phyloP scores from a whole-genome alignment of 108 stramenopile species.

The Schizochytrium sp. region DNA sequence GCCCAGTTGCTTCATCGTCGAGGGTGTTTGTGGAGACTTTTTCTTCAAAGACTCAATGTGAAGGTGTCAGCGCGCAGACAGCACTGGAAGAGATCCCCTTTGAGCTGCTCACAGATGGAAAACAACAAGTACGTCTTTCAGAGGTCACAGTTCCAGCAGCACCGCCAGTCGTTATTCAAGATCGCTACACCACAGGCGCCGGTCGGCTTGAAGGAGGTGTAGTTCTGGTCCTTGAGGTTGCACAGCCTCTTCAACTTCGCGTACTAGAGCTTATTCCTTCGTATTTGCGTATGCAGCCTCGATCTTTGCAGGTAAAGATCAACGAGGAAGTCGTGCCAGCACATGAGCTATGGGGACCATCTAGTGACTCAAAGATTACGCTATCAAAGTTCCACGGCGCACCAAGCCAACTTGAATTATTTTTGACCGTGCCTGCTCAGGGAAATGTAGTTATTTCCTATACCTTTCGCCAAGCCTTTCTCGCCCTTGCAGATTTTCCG shows the following conservation, averaged over 20 bases:
- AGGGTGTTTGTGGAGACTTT: background rate
- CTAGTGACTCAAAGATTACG: background rate
- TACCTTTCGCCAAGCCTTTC: background rate
- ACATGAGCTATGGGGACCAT: background rate
- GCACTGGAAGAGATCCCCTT: too few species aligned
- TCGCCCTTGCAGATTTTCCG: conserved; percentile 21
- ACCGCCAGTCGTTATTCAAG: too few species aligned
- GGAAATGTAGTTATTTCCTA: background rate
- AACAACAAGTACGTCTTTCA: too few species aligned
- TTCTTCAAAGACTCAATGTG: background rate
- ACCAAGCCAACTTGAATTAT: background rate
- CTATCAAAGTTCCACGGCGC: background rate
- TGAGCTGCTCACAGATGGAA: too few species aligned
- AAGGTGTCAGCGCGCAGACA: too few species aligned
- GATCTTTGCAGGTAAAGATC: background rate
- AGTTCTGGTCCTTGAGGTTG: too few species aligned
- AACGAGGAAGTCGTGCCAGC: background rate
- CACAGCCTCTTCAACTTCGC: background rate
- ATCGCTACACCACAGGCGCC: too few species aligned
- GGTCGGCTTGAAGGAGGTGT: too few species aligned
- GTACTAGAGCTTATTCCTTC: background rate
- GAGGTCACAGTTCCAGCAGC: too few species aligned
- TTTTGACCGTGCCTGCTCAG: background rate
- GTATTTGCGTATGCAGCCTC: background rate
- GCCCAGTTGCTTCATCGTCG: background rate